phyloP scores from a whole-genome alignment of 495 filamentous ascomycete genomes.

The Lasiosphaeris hirsuta region DNA sequence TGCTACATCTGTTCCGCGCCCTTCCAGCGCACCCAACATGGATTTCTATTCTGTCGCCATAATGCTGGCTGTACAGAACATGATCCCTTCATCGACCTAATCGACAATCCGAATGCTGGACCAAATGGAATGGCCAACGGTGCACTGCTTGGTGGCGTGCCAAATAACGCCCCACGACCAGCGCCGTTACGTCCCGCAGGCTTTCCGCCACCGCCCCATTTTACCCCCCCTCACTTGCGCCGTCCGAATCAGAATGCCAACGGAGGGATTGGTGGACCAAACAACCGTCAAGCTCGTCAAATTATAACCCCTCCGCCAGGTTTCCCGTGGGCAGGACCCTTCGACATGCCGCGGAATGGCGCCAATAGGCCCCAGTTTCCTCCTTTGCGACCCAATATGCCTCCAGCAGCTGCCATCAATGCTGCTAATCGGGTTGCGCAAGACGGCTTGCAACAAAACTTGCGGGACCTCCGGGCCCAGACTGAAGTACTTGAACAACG shows the following conservation, averaged over 20 bases:
- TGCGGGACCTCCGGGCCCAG: too few species aligned
- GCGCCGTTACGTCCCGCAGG: neutral
- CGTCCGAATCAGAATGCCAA: neutral
- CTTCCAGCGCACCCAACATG: slow-evolving; percentile 25
- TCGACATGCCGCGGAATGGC: neutral
- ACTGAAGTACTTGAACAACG: too few species aligned
- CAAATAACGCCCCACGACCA: neutral
- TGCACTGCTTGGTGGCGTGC: neutral
- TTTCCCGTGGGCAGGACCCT: neutral
- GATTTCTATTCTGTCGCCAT: slow-evolving; percentile 35
- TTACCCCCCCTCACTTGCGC: neutral
- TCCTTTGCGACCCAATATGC: neutral
- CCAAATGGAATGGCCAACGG: neutral
- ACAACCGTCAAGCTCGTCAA: neutral
- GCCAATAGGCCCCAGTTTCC: neutral
- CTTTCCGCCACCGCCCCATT: neutral
- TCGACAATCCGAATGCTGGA: slow-evolving; percentile 9
- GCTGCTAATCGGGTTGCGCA: too few species aligned
- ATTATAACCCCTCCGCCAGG: neutral
- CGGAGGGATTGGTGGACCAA: neutral
- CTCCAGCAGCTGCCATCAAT: too few species aligned
- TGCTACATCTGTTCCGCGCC: slow-evolving; percentile 42
- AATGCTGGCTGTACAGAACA: slow-evolving; percentile 28
- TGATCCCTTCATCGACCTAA: slow-evolving; percentile 18
- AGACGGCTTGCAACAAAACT: too few species aligned